Conservation (phyloP, 768 basidiomycete species). For the Phlebiopsis flavidoalba region DNA sequence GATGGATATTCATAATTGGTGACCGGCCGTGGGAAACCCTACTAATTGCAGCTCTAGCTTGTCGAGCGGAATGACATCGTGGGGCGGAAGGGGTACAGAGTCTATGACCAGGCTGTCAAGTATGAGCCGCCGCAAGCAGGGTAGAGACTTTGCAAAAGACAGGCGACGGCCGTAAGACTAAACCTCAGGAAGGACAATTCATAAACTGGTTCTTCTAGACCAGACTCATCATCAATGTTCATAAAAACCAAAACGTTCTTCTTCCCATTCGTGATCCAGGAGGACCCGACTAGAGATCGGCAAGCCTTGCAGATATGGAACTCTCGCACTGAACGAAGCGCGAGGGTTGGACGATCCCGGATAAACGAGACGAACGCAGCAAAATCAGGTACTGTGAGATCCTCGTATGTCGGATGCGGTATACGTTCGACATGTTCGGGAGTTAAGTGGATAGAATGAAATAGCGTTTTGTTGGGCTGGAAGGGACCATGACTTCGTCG, state of each 20-base stretch:
- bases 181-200: not conserved
- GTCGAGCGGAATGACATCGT: not conserved
- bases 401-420: no score
- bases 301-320: not conserved
- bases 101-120: not conserved
- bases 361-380: no score
- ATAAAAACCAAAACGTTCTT: no score
- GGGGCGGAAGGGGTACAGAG: no score
- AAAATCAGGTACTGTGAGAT: no score
- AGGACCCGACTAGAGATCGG: not conserved
- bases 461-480: not conserved
- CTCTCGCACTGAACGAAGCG: no score
- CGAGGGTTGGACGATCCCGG: no score
- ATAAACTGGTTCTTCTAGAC: not conserved
- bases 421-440: no score
- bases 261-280: no score
- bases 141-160: not conserved
- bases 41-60: not conserved
- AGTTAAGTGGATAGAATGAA: not conserved
- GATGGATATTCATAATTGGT: not conserved
- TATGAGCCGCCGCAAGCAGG: not conserved
- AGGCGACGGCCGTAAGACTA: not conserved
- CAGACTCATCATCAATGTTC: no score
- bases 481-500: not conserved
- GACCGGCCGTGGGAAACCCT: not conserved